Percentiles rank a stretch among this genome's conserved stretches.
Conservation (phyloP, 352 stramenopile species). For the Phytophthora cryptogea region DNA sequence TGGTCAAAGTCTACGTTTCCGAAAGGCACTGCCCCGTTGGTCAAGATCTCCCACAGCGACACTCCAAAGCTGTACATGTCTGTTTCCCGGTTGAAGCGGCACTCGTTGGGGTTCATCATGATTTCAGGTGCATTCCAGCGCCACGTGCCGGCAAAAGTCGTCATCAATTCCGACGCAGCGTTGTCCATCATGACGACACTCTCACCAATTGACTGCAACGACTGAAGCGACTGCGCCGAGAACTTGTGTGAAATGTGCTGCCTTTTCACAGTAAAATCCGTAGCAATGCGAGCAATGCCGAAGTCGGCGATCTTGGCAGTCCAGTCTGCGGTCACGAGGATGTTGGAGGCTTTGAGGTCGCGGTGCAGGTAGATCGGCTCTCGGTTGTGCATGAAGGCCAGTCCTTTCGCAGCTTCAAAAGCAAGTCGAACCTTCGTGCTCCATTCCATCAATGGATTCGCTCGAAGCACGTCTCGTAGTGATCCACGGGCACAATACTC, state of each 20-base stretch:
- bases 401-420: conserved; percentile 69
- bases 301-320: conserved; percentile 79
- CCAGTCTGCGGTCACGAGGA: conserved; percentile 75
- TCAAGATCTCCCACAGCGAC: conserved; percentile 71
- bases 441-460: conserved; percentile 70
- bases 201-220: conserved; percentile 31
- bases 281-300: conserved; percentile 73
- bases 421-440: conserved; percentile 67
- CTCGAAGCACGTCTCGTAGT: conserved; percentile 61
- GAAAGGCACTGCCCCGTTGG: conserved; percentile 68
- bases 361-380: conserved; percentile 77
- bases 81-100: conserved; percentile 69
- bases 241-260: conserved; percentile 27
- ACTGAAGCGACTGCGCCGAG: conserved; percentile 28
- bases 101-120: conserved; percentile 71
- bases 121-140: conserved; percentile 78
- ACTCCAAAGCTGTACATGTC: conserved; percentile 83
- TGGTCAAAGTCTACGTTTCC: conserved; percentile 70
- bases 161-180: conserved; percentile 48
- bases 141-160: conserved; percentile 75
- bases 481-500: conserved; percentile 72
- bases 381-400: conserved; percentile 82
- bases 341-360: conserved; percentile 78
- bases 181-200: conserved; percentile 31
- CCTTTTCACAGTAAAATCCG: conserved; percentile 63